Evolutionary conservation across 2,329 filamentous ascomycete species (phyloP).

Genomic region (Clarireedia homoeocarpa): DNA sequence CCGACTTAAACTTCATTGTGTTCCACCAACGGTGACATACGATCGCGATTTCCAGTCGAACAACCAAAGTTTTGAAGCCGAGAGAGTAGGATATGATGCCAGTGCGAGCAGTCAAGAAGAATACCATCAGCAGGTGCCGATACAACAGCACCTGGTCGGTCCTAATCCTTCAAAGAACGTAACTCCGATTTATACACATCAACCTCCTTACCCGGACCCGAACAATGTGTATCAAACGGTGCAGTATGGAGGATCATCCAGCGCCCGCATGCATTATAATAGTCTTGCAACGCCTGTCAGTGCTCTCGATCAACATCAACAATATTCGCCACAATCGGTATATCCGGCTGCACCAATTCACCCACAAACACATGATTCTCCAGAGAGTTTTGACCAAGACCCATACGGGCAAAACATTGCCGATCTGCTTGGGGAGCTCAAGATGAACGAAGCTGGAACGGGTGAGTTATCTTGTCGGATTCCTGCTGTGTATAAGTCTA

Average conservation of each 20-base stretch:
- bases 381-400: constrained; percentile 50
- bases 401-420: constrained; percentile 59
- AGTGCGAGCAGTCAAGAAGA: constrained; percentile 37
- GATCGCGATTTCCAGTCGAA: constrained; percentile 26
- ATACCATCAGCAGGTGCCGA: constrained; percentile 46
- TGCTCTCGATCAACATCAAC: constrained; percentile 42
- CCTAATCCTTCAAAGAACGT: constrained; percentile 32
- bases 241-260: constrained; percentile 34
- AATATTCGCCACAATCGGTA: constrained; percentile 41
- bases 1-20: constrained; percentile 84
- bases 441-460: constrained; percentile 79
- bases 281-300: constrained; percentile 42
- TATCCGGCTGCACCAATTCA: constrained; percentile 46
- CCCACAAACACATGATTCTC: constrained; percentile 31
- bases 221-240: constrained; percentile 33
- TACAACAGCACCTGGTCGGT: constrained; percentile 37
- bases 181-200: constrained; percentile 40
- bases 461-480: constrained; percentile 45
- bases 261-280: constrained; percentile 44
- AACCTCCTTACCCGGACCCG: constrained; percentile 38
- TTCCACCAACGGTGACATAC: constrained; percentile 54
- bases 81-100: constrained; percentile 38
- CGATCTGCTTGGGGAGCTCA: constrained; percentile 76
- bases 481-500: constrained; percentile 15
- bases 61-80: constrained; percentile 41